These are phyloP conservation scores for Glebionis coronaria DNA, from an alignment of 129 eudicot genomes.

Conservation along the genomic window DNA sequence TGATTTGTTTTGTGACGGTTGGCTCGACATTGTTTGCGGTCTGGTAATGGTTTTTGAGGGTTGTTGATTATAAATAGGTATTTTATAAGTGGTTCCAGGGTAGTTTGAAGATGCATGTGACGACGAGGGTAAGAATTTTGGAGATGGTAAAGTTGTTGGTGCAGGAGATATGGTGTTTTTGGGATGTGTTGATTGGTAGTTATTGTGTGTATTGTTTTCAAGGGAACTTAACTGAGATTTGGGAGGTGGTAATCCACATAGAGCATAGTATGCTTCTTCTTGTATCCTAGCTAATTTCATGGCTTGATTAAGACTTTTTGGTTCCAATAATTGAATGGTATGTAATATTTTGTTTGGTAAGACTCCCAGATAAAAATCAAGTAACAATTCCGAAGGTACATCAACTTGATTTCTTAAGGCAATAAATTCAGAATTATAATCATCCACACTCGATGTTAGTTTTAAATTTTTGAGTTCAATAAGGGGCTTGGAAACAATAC, in stretches of 20 bases:
- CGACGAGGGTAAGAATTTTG: neutral
- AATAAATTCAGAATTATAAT: neutral
- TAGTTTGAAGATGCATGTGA: too few relatives aligned
- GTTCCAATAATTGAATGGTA: neutral
- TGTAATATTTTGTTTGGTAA: neutral
- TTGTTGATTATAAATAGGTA: neutral
- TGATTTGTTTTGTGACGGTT: neutral
- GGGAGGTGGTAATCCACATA: neutral
- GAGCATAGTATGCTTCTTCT: neutral
- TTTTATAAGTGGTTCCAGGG: neutral
- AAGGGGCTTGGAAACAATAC: conserved; percentile 2
- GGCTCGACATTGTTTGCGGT: neutral
- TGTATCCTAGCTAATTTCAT: conserved; percentile 1
- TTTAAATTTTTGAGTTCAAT: neutral
- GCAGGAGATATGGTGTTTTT: neutral
- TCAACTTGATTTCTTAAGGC: neutral
- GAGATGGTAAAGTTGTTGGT: neutral
- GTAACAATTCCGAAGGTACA: neutral
- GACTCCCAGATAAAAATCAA: neutral
- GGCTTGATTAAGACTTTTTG: neutral
- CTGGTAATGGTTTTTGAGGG: neutral
- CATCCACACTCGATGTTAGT: neutral
- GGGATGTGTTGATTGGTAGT: too few relatives aligned
- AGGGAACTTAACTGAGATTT: neutral
- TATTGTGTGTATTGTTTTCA: neutral